A percentile compares a stretch with the other conserved stretches of the same genome.
Conservation (phyloP, 169 alveolate genomes). For the Plasmodium fragile region DNA sequence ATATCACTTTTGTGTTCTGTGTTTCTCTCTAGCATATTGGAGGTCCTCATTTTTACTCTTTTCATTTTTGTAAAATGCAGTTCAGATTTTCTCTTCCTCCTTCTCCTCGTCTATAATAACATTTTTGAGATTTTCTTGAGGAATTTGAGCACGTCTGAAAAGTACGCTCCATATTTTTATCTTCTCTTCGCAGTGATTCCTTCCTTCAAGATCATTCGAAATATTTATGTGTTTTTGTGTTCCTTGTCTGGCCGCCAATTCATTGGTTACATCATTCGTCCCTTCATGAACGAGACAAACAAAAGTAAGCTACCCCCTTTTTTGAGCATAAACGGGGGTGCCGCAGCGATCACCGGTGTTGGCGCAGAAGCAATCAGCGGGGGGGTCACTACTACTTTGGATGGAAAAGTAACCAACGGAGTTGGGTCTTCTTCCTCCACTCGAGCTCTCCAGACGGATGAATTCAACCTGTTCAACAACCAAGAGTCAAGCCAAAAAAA, state of each 20-base stretch:
- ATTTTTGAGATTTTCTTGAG: conserved; percentile 39
- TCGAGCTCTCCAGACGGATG: conserved; percentile 15
- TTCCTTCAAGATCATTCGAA: conserved; percentile 48
- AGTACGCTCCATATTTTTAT: conserved; percentile 44
- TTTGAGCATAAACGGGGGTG: conserved; percentile 22
- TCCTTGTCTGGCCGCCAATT: conserved; percentile 61
- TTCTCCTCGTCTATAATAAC: conserved; percentile 29
- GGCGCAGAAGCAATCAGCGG: neutral
- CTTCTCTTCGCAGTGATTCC: conserved; percentile 48
- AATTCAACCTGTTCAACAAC: conserved; percentile 16
- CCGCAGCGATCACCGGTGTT: neutral
- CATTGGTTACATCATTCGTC: conserved; percentile 63
- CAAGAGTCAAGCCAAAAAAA: conserved; percentile 9
- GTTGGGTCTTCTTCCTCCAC: neutral
- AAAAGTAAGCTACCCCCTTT: conserved; percentile 41
- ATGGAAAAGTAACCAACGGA: neutral
- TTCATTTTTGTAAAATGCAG: conserved; percentile 45
- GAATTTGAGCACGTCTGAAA: conserved; percentile 37
- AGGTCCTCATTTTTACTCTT: conserved; percentile 27
- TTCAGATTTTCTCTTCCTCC: conserved; percentile 48
- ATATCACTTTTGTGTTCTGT: conserved; percentile 51
- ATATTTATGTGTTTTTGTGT: conserved; percentile 52
- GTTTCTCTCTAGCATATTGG: conserved; percentile 21
- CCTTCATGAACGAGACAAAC: conserved; percentile 16
- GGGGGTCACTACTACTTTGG: neutral